A percentile compares a stretch with the other conserved stretches of the same genome.
Conservation (phyloP, 441 rosid species). For the Eruca vesicaria region DNA sequence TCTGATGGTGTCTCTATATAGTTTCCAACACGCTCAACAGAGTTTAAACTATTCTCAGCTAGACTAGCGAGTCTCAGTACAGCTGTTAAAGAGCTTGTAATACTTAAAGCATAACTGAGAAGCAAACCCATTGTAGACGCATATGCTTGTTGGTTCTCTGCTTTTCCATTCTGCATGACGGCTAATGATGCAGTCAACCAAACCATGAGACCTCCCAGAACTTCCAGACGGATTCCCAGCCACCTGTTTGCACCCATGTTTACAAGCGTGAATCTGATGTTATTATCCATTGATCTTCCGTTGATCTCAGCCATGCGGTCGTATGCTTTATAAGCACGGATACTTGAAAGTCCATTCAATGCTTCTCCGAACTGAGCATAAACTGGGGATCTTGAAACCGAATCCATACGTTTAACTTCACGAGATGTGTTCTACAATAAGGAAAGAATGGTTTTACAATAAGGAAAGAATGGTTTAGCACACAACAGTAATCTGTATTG, state of each 20-base stretch:
- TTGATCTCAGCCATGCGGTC: slow-evolving; percentile 84
- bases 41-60: slow-evolving; percentile 89
- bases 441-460: slow-evolving; percentile 31
- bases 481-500: neutral
- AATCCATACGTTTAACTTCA: slow-evolving; percentile 91
- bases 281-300: slow-evolving; percentile 88
- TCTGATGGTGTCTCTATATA: slow-evolving; percentile 86
- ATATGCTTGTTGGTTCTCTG: slow-evolving; percentile 70
- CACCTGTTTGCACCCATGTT: slow-evolving; percentile 80
- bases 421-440: slow-evolving; percentile 79
- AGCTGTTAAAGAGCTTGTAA: slow-evolving; percentile 68
- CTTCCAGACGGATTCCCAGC: slow-evolving; percentile 91
- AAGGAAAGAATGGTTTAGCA: slow-evolving; percentile 10
- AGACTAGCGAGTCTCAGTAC: slow-evolving; percentile 89
- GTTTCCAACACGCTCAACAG: slow-evolving; percentile 85
- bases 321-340: slow-evolving; percentile 92
- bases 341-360: slow-evolving; percentile 74
- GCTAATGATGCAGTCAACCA: slow-evolving; percentile 96
- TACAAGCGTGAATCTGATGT: slow-evolving; percentile 75
- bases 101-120: slow-evolving; percentile 86
- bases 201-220: slow-evolving; percentile 89
- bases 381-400: slow-evolving; percentile 84
- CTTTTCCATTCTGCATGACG: slow-evolving; percentile 82
- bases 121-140: slow-evolving; percentile 97
- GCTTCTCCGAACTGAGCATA: slow-evolving; percentile 98